These are phyloP conservation scores for Boletellus deceptivus DNA, from an alignment of 1,284 basidiomycete species.

Conservation along the genomic window DNA sequence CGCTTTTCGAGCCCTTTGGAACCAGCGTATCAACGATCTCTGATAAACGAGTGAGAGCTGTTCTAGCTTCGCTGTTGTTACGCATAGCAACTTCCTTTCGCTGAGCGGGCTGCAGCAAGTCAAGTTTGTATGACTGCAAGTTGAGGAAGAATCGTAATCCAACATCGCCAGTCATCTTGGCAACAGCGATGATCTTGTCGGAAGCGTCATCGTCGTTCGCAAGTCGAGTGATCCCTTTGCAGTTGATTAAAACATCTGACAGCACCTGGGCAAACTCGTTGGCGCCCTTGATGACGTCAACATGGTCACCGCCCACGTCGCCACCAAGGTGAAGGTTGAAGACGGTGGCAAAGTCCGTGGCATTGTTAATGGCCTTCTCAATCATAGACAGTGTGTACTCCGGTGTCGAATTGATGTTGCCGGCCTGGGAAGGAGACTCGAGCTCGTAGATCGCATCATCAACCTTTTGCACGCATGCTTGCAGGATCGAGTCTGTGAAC, in stretches of 20 bases:
- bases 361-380: constrained; percentile 92
- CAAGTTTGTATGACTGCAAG: constrained; percentile 93
- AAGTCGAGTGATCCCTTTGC: constrained; percentile 94
- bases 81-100: constrained; percentile 87
- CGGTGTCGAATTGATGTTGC: constrained; percentile 94
- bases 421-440: constrained; percentile 91
- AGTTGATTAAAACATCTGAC: constrained; percentile 87
- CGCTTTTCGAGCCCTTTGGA: constrained; percentile 78
- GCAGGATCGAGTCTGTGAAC: constrained; percentile 85
- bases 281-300: constrained; percentile 97
- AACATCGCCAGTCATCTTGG: constrained; percentile 84
- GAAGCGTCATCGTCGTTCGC: constrained; percentile 88
- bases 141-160: constrained; percentile 93
- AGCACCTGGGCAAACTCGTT: constrained; percentile 96
- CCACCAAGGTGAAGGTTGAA: constrained; percentile 92
- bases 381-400: constrained; percentile 99
- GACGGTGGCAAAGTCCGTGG: constrained; percentile 93
- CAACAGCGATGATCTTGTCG: constrained; percentile 86
- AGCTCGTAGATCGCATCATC: constrained; percentile 98
- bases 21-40: constrained; percentile 85
- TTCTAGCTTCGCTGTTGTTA: constrained; percentile 84
- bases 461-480: constrained; percentile 95
- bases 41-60: constrained; percentile 81
- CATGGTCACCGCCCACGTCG: constrained; percentile 90
- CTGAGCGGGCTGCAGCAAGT: constrained; percentile 69